Base-by-base conservation (phyloP, 2,329 filamentous ascomycete genomes). In the Aspergillus sp. region DNA sequence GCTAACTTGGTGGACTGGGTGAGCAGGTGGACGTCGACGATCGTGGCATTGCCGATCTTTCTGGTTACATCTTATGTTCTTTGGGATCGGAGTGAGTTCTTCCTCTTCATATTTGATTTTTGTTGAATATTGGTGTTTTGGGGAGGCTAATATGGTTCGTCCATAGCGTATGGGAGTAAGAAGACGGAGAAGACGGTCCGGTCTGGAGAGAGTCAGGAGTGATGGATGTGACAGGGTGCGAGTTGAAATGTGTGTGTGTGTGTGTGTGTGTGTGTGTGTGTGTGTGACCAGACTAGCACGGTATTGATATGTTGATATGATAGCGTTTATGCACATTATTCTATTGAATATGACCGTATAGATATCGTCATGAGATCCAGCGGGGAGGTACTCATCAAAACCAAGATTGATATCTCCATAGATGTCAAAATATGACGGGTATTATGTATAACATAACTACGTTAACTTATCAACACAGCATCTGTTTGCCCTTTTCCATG, bases 11-110 rank as follows among this genome's bases (percentile, higher is more conserved):
- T 45, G 39, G 17, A 19, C 17, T 19, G 17, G 17, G 12, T 2
- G 4, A 10, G 6, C 53, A 67, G 64, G 49, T 67, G 64, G 64
- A 52, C 59, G 3, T 59, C 60, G 7, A 54, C 55, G 22, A 67
- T 67, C 43, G 64, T 67, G 33, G 64, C 59, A 7, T 42, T 66
- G 41, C 64, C 64, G 23, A 57, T 67, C 47, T 37, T 64, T 13
- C 48, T 67, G 51, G 60, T 58, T 51, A 65, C 63, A 6, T 65
- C 64, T 27, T 67, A 55, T 46, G 54, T 63, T 45, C 51, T 67
- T 35, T 67, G 57, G 56, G 63, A 67, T 41, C 51, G 64, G 35
- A 51, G 64, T 67, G 27, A 57, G 63, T 63, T 19, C 17, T 19
- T 3, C 17, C 17, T 19, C 17, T 19, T 19, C 17, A 19, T 19